A percentile compares a stretch with the other conserved stretches of the same genome.
Evolutionary conservation across 2,329 filamentous ascomycete species (phyloP).

Genomic region (Epichloe coenophiala): DNA sequence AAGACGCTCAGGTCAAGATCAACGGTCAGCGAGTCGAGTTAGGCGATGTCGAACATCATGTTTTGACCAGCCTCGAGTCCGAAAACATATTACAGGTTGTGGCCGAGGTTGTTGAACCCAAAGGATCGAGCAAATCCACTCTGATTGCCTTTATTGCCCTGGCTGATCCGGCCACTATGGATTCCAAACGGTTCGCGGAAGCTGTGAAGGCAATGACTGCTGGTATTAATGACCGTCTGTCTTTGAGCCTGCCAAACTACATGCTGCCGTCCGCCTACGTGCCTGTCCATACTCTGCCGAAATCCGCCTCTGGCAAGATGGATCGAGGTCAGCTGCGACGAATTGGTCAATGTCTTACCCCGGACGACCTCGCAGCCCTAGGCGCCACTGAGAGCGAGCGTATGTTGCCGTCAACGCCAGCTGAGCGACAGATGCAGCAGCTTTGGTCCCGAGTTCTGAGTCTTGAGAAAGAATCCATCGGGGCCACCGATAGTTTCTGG

Average conservation of each 20-base stretch:
- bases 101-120: no score
- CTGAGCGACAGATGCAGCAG: conserved; percentile 2
- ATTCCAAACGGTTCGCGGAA: no score
- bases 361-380: no score
- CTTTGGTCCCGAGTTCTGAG: conserved; percentile 7
- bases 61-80: neutral
- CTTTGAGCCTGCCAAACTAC: neutral
- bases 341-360: no score
- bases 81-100: no score
- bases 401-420: neutral
- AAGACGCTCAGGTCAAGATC: conserved; percentile 42
- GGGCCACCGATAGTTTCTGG: conserved; percentile 6
- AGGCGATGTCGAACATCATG: conserved; percentile 10
- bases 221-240: no score
- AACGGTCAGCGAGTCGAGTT: conserved; percentile 39
- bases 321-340: no score
- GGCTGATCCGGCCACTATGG: no score
- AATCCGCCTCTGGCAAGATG: neutral
- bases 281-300: no score
- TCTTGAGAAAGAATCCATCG: conserved; percentile 4
- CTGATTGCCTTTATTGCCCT: no score
- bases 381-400: no score
- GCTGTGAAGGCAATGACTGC: no score
- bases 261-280: conserved; percentile 1
- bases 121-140: neutral